A percentile compares a stretch with the other conserved stretches of the same genome.
phyloP scores from a whole-genome alignment of 164 flowering plant genomes.

The Vitis vinifera region DNA sequence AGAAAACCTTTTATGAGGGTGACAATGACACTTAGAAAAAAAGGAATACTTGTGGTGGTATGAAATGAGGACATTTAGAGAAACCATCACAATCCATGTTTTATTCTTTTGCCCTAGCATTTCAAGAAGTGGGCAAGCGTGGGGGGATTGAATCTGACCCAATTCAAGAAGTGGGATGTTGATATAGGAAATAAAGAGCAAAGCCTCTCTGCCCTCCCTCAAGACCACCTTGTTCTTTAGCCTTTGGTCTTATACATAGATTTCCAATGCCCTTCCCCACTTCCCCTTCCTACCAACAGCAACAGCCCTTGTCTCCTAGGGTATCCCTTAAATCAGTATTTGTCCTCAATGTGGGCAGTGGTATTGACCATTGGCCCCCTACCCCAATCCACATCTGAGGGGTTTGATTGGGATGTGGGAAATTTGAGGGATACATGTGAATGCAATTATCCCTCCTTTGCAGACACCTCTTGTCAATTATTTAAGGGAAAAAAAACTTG shows the following conservation, averaged over 20 bases:
- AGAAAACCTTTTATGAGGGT: too few relatives aligned
- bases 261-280: neutral
- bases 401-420: neutral
- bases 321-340: neutral
- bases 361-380: constrained; percentile 6
- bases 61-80: neutral
- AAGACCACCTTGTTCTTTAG: neutral
- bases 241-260: constrained; percentile 5
- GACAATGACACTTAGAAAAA: too few relatives aligned
- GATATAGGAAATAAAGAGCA: constrained; percentile 9
- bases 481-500: neutral
- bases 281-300: neutral
- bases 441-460: neutral
- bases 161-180: neutral
- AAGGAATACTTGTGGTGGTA: neutral
- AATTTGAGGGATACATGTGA: constrained; percentile 8
- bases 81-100: neutral
- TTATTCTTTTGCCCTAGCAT: neutral
- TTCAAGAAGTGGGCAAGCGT: constrained; percentile 6
- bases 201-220: neutral
- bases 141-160: neutral
- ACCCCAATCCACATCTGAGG: too few relatives aligned
- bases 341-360: neutral
- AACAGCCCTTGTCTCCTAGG: neutral
- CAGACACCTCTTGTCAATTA: constrained; percentile 10